Base-by-base conservation (phyloP, 1,284 basidiomycete genomes). In the Mycosarcoma mackinlayi region DNA sequence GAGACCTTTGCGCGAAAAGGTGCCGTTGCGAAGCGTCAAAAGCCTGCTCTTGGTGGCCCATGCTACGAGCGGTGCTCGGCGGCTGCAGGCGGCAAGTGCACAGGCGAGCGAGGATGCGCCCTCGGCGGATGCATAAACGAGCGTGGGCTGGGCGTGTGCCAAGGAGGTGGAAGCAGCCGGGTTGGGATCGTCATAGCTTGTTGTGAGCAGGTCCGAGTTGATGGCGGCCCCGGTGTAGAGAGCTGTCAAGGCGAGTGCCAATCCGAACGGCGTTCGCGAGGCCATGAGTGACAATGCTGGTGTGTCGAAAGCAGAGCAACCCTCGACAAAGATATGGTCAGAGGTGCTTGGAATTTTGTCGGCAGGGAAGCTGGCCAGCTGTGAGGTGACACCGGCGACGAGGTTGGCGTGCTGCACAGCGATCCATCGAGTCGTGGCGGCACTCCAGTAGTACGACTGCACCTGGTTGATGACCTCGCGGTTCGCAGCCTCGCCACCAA, bases 201-300 rank as follows among this genome's bases (percentile, higher is more conserved):
- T 46, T 1, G 72, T 61, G 19, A 74, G 11, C 3, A 59, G 49
- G 23, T 53, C 68, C 23, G 64, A 58, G 16, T 73, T 57, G 48
- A 82, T 53, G n/a, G 66, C 53, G 6, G 80, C 62, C 14, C 78
- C 78, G 1, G 79, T 79, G 60, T 78, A 80, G 27, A 81, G 69
- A 1, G 77, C 71, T 4, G 66, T 57, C 25, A 82, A 60, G 7
- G 67, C 68, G 21, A 82, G 62, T 10, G 70, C 53, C 16, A 79
- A 55, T 9, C 76, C 77, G 7, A 67, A 52, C 0, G 77, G 77
- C 7, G 62, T 34, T 3, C 55, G 50, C 2, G 68, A 59, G 28
- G 70, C 59, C 62, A 64, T 66, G 19, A 70, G 63, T 4, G 64
- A 33, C 7, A 73, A 64, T 4, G 75, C 57, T 3, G 66, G 54